Evolutionary conservation across 2,329 filamentous ascomycete genomes (phyloP).

Genomic region (Fusarium oligoseptatum): DNA sequence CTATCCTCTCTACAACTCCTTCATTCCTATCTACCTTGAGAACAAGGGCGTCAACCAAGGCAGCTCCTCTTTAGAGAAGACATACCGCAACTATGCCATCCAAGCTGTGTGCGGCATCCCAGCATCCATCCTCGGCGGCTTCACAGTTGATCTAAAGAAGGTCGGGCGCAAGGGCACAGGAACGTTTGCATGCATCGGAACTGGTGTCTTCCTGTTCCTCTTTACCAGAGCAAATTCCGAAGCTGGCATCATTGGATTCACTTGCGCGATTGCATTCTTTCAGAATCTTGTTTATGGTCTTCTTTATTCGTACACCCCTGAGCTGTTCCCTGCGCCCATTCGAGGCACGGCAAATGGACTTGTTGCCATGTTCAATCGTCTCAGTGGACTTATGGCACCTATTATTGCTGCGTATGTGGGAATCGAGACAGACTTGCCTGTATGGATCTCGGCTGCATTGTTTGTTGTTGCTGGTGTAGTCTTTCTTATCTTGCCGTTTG

Average conservation of each 20-base stretch:
- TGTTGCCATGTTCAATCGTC: constrained; percentile 53
- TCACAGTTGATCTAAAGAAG: constrained; percentile 34
- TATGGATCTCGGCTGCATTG: constrained; percentile 59
- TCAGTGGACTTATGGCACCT: constrained; percentile 56
- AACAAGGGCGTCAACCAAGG: constrained; percentile 38
- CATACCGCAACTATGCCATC: constrained; percentile 41
- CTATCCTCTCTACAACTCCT: constrained; percentile 69
- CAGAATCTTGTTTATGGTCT: constrained; percentile 41
- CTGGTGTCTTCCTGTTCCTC: not conserved
- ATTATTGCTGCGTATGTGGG: constrained; percentile 59
- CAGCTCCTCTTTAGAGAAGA: not conserved
- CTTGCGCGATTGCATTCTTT: constrained; percentile 42
- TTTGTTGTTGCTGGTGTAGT: constrained; percentile 58
- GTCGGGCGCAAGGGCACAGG: constrained; percentile 40
- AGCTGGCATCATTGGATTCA: constrained; percentile 36
- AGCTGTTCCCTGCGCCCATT: constrained; percentile 64
- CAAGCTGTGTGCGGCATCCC: constrained; percentile 41
- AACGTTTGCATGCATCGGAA: constrained; percentile 28
- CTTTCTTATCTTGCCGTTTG: constrained; percentile 59
- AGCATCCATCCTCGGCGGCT: constrained; percentile 36
- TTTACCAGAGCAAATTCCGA: not conserved
- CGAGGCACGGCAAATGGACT: constrained; percentile 66
- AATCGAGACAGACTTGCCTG: constrained; percentile 55
- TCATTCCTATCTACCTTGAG: constrained; percentile 49
- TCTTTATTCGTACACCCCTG: constrained; percentile 25